Conservation (phyloP, 768 basidiomycete genomes). For the Hypholoma sublateritium region DNA sequence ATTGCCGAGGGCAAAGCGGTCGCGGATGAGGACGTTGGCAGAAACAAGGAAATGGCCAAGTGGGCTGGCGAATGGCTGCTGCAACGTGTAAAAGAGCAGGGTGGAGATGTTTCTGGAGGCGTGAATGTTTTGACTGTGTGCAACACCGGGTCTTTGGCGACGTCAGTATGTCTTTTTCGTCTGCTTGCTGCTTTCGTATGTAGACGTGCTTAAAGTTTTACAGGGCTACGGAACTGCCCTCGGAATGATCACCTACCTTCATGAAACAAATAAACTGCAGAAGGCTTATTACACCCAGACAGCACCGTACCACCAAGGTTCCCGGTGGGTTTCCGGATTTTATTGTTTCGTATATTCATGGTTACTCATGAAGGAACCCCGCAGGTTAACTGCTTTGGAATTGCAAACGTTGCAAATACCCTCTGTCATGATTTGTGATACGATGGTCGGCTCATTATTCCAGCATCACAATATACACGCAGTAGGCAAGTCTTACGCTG, state of each 20-base stretch:
- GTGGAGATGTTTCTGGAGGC: constrained; percentile 33
- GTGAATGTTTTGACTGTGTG: constrained; percentile 91
- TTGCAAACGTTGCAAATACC: constrained; percentile 82
- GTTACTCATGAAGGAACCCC: background rate
- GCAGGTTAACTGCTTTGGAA: constrained; percentile 86
- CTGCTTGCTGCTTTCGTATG: background rate
- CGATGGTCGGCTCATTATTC: constrained; percentile 95
- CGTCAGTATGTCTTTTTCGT: constrained; percentile 59
- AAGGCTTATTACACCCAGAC: constrained; percentile 94
- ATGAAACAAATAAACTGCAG: constrained; percentile 73
- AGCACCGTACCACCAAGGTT: constrained; percentile 93
- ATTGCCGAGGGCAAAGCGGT: constrained; percentile 71
- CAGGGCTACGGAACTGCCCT: constrained; percentile 96
- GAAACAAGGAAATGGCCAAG: constrained; percentile 84
- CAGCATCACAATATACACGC: constrained; percentile 84
- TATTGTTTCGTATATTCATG: background rate
- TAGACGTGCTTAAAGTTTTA: background rate
- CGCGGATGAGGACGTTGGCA: constrained; percentile 83
- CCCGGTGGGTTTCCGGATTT: constrained; percentile 44
- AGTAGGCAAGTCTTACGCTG: constrained; percentile 36
- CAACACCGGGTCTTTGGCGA: constrained; percentile 96
- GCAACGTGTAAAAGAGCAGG: constrained; percentile 39
- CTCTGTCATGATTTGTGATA: constrained; percentile 94
- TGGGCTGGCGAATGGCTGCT: constrained; percentile 87
- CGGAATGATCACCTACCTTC: constrained; percentile 88